Base-by-base conservation (phyloP, 805 yeast genomes). In the Saccharomycopsis schoenii region DNA sequence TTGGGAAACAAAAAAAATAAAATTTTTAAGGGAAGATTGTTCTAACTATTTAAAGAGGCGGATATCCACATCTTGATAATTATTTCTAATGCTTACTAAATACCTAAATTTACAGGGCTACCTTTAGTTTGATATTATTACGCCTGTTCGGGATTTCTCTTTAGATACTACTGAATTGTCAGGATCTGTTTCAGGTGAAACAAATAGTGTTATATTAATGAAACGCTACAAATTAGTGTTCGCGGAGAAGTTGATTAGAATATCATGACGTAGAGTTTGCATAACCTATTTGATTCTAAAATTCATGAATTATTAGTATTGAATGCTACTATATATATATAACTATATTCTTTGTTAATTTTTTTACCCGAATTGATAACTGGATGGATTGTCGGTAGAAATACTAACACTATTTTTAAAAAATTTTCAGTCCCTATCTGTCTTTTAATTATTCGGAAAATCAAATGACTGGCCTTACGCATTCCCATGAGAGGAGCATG, bases 381-480 rank as follows among this genome's bases (percentile, higher is more conserved):
- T 62, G 61, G 64, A 62, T 60, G 62, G 64, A 24, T 60, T 62
- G 64, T 59, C 62, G 61, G 64, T 62, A 58, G 58, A 61, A 50
- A 58, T 58, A 21, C 39, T 55, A 21, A 59, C 29, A 12, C 42
- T 29, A 57, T 19, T 47, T 47, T 47, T 47, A 47, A 47, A 12
- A 47, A 47, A n/a, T 21, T 47, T 14, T 57, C 51, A 54, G 62
- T 62, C 64, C 58, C 64, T 62, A 57, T 59, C 64, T 62, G 64
- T 62, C 64, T 60, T 62, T 62, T 62, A 62, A 62, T 21, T 60
- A 57, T 62, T 62, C 64, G 64, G 64, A 57, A 62, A 60, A 62
- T 60, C 47, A 62, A 62, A 17, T 57, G 58, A 25, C 57, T 29
- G 37, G 34, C 57, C 64, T 61, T 61, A 61, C 64, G 61, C 64